Evolutionary conservation across 2,329 filamentous ascomycete genomes (phyloP).

Genomic region (Metarhizium rileyi): DNA sequence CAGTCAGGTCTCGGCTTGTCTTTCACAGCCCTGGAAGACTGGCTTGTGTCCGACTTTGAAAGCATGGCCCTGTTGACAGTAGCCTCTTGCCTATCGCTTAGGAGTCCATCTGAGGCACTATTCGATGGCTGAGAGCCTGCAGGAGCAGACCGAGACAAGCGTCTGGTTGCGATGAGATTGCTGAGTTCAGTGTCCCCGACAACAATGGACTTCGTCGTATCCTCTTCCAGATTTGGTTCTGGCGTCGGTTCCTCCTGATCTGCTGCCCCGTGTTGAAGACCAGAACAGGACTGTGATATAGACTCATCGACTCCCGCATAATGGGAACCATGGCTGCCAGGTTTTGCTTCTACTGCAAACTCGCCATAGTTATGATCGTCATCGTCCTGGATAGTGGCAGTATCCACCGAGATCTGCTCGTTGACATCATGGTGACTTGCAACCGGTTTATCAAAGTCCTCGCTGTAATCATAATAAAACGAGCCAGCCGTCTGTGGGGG

Average conservation of each 20-base stretch:
- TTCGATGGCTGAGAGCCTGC: background rate
- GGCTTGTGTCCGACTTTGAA: background rate
- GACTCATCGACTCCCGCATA: background rate
- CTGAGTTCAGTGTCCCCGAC: background rate
- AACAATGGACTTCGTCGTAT: background rate
- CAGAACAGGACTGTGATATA: background rate
- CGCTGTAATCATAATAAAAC: constrained; percentile 44
- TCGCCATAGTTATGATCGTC: background rate
- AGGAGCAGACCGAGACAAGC: background rate
- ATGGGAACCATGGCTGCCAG: background rate
- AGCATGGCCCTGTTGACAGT: background rate
- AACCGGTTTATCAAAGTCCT: constrained; percentile 33
- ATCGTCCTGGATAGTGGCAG: background rate
- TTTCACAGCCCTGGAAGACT: background rate
- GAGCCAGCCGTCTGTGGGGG: constrained; percentile 22
- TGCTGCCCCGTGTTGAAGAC: background rate
- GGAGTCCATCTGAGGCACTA: no score
- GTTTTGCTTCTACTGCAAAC: background rate
- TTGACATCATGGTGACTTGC: constrained; percentile 10
- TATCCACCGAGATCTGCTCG: background rate
- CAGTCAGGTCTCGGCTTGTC: background rate
- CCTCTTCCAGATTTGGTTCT: background rate
- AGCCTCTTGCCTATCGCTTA: background rate
- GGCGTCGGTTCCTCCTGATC: background rate
- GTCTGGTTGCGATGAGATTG: background rate